phyloP scores from a whole-genome alignment of 768 basidiomycete species.

The Erythrobasidium yunnanense region DNA sequence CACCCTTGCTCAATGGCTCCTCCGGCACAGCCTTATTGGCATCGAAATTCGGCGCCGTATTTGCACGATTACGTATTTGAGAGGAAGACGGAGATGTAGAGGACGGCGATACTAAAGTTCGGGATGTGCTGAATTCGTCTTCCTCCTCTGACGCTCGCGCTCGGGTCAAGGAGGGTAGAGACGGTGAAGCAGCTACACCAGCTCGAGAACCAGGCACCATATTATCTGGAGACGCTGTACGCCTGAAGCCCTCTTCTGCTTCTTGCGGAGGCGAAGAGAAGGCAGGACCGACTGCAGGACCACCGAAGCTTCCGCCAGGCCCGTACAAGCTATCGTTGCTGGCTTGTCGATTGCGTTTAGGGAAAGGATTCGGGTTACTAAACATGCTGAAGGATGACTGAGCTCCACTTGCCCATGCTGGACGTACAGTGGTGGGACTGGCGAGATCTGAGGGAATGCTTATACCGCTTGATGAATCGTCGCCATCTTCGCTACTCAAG shows the following conservation, averaged over 20 bases:
- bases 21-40: no score
- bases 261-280: not conserved
- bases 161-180: not conserved
- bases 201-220: not conserved
- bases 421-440: constrained; percentile 1
- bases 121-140: not conserved
- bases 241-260: not conserved
- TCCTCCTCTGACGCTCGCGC: not conserved
- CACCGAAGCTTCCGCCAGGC: not conserved
- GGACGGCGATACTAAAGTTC: not conserved
- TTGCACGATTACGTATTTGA: not conserved
- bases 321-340: not conserved
- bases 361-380: constrained; percentile 15
- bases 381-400: not conserved
- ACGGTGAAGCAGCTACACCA: not conserved
- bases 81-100: not conserved
- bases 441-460: not conserved
- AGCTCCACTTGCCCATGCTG: not conserved
- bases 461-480: not conserved
- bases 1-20: not conserved
- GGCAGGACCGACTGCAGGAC: not conserved
- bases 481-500: not conserved
- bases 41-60: constrained; percentile 22
- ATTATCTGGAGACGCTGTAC: not conserved
- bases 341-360: not conserved